Evolutionary conservation across 2,329 filamentous ascomycete species (phyloP), one percentile per base, ranked within the genome.

Genomic region (Sordariomycetes sp.): DNA sequence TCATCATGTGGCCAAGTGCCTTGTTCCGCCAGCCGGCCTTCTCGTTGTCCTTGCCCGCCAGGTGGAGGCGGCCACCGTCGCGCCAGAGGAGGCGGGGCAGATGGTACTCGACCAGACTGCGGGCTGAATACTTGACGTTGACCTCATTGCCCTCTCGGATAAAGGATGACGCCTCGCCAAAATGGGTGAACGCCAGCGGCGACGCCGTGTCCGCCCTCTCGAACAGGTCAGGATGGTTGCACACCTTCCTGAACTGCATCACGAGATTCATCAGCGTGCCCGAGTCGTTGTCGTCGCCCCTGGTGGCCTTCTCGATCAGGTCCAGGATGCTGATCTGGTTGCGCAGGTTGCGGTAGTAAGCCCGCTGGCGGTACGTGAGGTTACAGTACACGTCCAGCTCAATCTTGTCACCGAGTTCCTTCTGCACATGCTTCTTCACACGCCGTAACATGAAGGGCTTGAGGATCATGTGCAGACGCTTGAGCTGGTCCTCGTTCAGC

Each of bases 171-270:
- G 93, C 97, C 75, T 99, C 94, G 16, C 92, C 94, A 72, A 93
- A 99, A 69, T 87, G 83, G n/a, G 86, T 84, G 65, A 88, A 85
- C 1, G 90, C 88, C 66, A 93, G 87, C 0, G 94, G 90, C 10
- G 92, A 96, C 25, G 83, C 87, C 10, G 90, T 96, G 61, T 97
- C 93, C 11, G 93, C 92, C 53, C 94, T 87, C 72, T 99, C 92
- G 65, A 99, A 99, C 37, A 99, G 74, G 73, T 99, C 94, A 0
- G 94, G 94, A 69, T 99, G 94, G 68, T 99, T 99, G 76, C 94
- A 99, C 59, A 99, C 94, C 75, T 99, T 99, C 66, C 94, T 85
- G 82, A 99, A 99, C 74, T 99, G 94, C 94, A 99, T 99, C 62
- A 99, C 94, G 63, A 99, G 79, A 72, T 99, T 99, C 94, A 99